Percentiles rank a stretch among this genome's conserved stretches.
phyloP scores from a whole-genome alignment of 202 grass and related monocot species.

The Musa balbisiana region DNA sequence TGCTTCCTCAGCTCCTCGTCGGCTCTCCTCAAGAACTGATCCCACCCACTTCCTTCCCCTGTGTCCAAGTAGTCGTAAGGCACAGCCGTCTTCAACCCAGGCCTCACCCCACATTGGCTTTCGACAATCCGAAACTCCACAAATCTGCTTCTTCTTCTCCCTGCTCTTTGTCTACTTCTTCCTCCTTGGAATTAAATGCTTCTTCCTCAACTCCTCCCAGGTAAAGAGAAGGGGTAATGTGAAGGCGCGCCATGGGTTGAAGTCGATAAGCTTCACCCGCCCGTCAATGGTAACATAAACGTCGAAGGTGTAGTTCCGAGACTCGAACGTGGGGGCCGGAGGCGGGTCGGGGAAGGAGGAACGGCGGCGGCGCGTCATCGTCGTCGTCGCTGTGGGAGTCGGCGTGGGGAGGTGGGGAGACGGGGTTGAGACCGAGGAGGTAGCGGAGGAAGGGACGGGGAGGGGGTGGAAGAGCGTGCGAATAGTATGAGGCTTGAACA shows the following conservation, averaged over 20 bases:
- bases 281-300: conserved; percentile 47
- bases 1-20: conserved; percentile 60
- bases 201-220: conserved; percentile 67
- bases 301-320: conserved; percentile 62
- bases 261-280: conserved; percentile 67
- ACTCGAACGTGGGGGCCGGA: conserved; percentile 58
- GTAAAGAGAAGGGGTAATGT: conserved; percentile 63
- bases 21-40: conserved; percentile 76
- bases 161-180: conserved; percentile 10
- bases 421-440: conserved; percentile 41
- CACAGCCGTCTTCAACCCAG: conserved; percentile 80
- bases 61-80: conserved; percentile 92
- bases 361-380: conserved; percentile 24
- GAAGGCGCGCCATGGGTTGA: conserved; percentile 84
- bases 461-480: conserved; percentile 52
- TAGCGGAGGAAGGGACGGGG: conserved; percentile 66
- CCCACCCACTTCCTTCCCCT: conserved; percentile 80
- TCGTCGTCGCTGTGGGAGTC: background rate
- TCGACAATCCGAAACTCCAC: conserved; percentile 60
- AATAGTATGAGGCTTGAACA: conserved; percentile 50
- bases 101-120: conserved; percentile 61
- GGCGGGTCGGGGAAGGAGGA: conserved; percentile 46
- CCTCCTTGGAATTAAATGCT: background rate
- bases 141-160: conserved; percentile 19
- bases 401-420: background rate